These are phyloP conservation scores for Pythium phragmitis DNA, from an alignment of 352 stramenopile species.

Conservation along the genomic window DNA sequence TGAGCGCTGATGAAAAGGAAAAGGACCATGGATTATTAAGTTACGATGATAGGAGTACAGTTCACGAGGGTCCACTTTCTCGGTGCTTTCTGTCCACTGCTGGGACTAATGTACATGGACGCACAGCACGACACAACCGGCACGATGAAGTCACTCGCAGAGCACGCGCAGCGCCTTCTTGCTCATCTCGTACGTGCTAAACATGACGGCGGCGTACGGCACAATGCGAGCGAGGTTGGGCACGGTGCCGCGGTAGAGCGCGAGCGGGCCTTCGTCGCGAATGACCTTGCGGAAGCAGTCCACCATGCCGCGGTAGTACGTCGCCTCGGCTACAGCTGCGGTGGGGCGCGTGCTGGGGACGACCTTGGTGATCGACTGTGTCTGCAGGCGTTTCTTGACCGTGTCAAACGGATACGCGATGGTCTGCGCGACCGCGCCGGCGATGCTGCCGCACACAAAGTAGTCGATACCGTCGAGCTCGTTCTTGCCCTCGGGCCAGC, in stretches of 20 bases:
- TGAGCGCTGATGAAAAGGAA: background rate
- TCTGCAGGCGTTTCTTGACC: slow-evolving; percentile 82
- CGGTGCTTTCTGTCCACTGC: background rate
- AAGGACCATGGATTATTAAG: background rate
- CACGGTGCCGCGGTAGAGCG: slow-evolving; percentile 75
- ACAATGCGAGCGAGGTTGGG: slow-evolving; percentile 79
- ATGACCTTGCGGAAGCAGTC: slow-evolving; percentile 78
- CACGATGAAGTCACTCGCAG: slow-evolving; percentile 9
- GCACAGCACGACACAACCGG: background rate
- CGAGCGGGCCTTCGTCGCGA: slow-evolving; percentile 60
- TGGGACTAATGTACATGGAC: background rate
- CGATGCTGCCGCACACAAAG: slow-evolving; percentile 73
- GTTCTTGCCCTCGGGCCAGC: slow-evolving; percentile 61
- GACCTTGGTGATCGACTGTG: slow-evolving; percentile 31
- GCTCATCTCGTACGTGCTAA: slow-evolving; percentile 79
- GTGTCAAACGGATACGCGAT: slow-evolving; percentile 85
- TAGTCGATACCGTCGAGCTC: slow-evolving; percentile 75
- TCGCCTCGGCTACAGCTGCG: slow-evolving; percentile 3
- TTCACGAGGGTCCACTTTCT: background rate
- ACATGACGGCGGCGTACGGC: slow-evolving; percentile 82
- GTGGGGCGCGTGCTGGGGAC: background rate
- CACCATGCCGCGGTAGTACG: slow-evolving; percentile 66
- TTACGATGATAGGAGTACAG: background rate
- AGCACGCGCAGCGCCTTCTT: slow-evolving; percentile 63
- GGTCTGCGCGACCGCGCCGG: slow-evolving; percentile 74